phyloP scores from a whole-genome alignment of 805 yeast genomes.

The Starmera caribaea region DNA sequence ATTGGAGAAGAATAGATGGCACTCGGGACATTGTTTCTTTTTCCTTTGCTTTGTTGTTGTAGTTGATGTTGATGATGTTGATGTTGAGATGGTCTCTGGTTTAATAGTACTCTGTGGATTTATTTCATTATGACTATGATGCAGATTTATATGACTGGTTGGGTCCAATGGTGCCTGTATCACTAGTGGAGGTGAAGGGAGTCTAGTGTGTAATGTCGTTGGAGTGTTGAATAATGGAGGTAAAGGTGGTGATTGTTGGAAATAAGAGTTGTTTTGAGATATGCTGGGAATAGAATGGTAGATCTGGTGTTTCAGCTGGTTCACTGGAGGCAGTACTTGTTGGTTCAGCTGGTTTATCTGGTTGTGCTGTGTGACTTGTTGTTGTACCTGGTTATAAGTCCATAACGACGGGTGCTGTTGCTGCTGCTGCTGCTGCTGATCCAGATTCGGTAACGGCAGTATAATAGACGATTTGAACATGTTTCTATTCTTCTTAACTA shows the following conservation, averaged over 20 bases:
- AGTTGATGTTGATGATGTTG: constrained; percentile 2
- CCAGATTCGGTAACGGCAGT: neutral
- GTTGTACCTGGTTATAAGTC: constrained; percentile 1
- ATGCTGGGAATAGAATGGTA: constrained; percentile 1
- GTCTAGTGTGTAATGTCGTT: neutral
- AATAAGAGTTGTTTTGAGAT: neutral
- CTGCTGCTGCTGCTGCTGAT: constrained; percentile 1
- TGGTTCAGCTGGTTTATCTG: constrained; percentile 3
- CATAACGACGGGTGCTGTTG: constrained; percentile 1
- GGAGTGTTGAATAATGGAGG: neutral
- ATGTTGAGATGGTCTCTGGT: neutral
- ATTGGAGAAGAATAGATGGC: constrained; percentile 62
- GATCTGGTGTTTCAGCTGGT: constrained; percentile 4
- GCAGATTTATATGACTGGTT: too few relatives aligned
- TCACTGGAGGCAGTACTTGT: constrained; percentile 2
- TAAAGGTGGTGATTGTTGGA: neutral
- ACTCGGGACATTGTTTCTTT: constrained; percentile 65
- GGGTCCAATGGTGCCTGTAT: constrained; percentile 1
- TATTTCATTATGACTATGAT: too few relatives aligned
- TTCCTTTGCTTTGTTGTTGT: constrained; percentile 36
- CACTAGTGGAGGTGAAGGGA: neutral
- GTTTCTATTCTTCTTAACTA: too few relatives aligned
- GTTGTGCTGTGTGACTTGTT: constrained; percentile 2
- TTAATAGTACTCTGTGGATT: neutral
- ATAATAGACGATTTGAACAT: neutral